Conservation (phyloP, 345 rosid species). For the Cardamine occulta region DNA sequence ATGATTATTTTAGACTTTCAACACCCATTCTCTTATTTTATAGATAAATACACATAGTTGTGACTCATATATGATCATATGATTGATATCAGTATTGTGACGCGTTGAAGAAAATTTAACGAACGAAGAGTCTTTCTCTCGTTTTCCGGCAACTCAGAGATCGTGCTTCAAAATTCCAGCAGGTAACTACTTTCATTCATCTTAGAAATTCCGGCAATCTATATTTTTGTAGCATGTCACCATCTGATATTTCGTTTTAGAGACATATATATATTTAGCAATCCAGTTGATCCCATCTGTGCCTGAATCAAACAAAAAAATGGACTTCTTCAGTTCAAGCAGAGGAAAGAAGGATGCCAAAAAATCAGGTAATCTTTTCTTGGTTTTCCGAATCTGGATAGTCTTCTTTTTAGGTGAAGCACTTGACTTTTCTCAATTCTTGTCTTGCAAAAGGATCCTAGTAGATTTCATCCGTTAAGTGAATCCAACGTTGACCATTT, state of each 20-base stretch:
- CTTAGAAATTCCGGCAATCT: neutral
- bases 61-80: neutral
- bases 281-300: neutral
- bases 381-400: too few relatives aligned
- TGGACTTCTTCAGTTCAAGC: neutral
- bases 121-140: neutral
- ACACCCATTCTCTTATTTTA: neutral
- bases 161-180: neutral
- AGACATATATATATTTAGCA: neutral
- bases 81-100: neutral
- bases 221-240: neutral
- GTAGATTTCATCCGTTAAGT: neutral
- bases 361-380: neutral
- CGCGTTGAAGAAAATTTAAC: neutral
- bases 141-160: neutral
- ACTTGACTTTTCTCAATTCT: neutral
- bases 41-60: neutral
- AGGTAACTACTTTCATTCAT: neutral
- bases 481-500: slow-evolving; percentile 17
- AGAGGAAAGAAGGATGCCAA: neutral
- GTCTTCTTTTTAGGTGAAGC: neutral
- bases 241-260: neutral
- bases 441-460: neutral
- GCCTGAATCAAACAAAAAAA: neutral
- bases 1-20: neutral